A percentile compares a stretch with the other conserved stretches of the same genome.
Evolutionary conservation across 345 rosid genomes (phyloP).

Genomic region (Physaria fendleri): DNA sequence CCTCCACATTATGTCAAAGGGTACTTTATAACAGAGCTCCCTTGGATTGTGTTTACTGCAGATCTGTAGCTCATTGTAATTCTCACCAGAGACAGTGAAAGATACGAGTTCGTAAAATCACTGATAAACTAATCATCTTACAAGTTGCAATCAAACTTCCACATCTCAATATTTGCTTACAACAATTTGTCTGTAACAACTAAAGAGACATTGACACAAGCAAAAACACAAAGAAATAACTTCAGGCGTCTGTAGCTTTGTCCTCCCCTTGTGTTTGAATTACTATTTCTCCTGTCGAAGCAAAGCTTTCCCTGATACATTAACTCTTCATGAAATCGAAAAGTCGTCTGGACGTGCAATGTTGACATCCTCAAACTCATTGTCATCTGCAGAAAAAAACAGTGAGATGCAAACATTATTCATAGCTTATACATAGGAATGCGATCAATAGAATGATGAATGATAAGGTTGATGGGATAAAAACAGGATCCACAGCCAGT

Average conservation of each 20-base stretch:
- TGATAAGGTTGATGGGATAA: no score
- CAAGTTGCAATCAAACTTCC: slow-evolving; percentile 12
- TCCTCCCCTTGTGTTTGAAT: background rate
- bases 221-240: slow-evolving; percentile 2
- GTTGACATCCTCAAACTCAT: slow-evolving; percentile 67
- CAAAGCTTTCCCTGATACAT: background rate
- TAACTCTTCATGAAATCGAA: slow-evolving; percentile 50
- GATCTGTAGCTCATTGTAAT: background rate
- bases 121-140: background rate
- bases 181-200: slow-evolving; percentile 18
- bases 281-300: background rate
- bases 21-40: slow-evolving; percentile 54
- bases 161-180: slow-evolving; percentile 24
- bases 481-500: no score
- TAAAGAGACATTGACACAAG: background rate
- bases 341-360: slow-evolving; percentile 52
- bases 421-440: background rate
- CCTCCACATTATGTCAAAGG: slow-evolving; percentile 59
- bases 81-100: background rate
- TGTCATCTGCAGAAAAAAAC: slow-evolving; percentile 45
- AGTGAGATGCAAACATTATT: background rate
- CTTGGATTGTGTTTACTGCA: slow-evolving; percentile 37
- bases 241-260: background rate
- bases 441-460: no score
- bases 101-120: background rate